Evolutionary conservation across 352 stramenopile species (phyloP), one percentile per base, ranked within the genome.

Genomic region (Phytophthora fragariaefolia): DNA sequence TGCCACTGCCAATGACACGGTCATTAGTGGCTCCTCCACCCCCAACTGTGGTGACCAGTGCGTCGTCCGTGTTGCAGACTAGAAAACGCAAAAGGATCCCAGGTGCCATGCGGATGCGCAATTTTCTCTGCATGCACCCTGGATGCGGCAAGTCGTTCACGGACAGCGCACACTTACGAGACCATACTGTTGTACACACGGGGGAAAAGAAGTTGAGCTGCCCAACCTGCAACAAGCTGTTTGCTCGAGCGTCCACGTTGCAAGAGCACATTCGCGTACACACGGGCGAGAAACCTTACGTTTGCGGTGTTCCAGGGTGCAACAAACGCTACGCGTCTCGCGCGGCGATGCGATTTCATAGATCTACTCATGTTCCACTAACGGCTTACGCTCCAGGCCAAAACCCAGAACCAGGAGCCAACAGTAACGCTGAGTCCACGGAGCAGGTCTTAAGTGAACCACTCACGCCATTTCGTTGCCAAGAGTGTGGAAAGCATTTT

Each of bases 171-270:
- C 80, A 91, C 43, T 64, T 90, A 48, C 68, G 80, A 56, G 80
- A 91, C 58, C 82, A 91, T 66, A 91, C 78, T 28, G 82, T 89
- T 32, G 82, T 91, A n/a, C 82, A 91, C 66, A 89, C 80, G 30
- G 80, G 82, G 50, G 82, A 89, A 60, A 89, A 89, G 77, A 85
- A 76, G 17, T 48, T 89, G 42, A 71, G 69, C 43, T 91, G 80
- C 40, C 45, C 51, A 4, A 67, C 64, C 5, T 91, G 82, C 46
- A 71, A 72, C 57, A 87, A 85, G 56, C 54, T 57, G 17, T 91
- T 91, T 45, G 80, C 78, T 8, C 73, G 82, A 7, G 58, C 77
- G 9, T 87, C 82, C 13, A 88, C 82, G 15, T 66, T 91, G 42
- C 80, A 84, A 15, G 82, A 88, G 49, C 82, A 91, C 57, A 74